Conservation (phyloP, 2,329 filamentous ascomycete species). For the Penicillium brevicompactum region DNA sequence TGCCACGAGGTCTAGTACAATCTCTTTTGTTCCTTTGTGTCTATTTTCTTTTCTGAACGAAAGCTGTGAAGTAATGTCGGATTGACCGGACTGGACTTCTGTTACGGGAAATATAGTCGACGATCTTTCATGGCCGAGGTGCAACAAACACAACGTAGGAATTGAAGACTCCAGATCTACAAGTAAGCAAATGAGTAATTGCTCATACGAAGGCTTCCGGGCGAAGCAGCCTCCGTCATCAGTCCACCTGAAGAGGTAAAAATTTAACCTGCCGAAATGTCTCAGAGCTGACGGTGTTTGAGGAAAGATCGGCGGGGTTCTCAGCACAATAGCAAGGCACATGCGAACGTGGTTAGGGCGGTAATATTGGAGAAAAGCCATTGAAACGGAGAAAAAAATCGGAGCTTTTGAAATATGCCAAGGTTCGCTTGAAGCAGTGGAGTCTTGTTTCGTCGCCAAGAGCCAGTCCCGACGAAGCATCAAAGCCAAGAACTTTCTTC, state of each 20-base stretch:
- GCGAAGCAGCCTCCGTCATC: not conserved
- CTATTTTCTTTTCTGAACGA: not conserved
- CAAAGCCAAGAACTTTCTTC: not conserved
- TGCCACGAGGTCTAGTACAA: not conserved
- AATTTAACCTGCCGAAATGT: not conserved
- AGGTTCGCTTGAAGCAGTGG: slow-evolving; percentile 10
- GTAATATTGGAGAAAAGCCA: not conserved
- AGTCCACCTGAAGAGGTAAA: slow-evolving; percentile 2
- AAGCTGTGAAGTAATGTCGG: not conserved
- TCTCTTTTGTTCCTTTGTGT: not conserved
- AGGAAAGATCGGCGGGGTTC: not conserved
- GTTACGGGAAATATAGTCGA: not conserved
- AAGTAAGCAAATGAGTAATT: too few species aligned
- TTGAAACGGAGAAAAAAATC: not conserved
- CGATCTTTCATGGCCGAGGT: not conserved
- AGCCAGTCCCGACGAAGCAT: slow-evolving; percentile 1
- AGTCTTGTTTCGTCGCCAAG: slow-evolving; percentile 1
- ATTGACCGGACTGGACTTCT: not conserved
- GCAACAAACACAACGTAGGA: not conserved
- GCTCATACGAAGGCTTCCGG: not conserved
- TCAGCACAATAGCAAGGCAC: not conserved
- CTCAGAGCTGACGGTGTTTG: not conserved
- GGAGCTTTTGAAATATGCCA: slow-evolving; percentile 2
- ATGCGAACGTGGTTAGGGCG: not conserved
- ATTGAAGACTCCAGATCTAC: not conserved